A percentile compares a stretch with the other conserved stretches of the same genome.
Conservation (phyloP, 306 rosid species). For the Aeschynomene evenia region DNA sequence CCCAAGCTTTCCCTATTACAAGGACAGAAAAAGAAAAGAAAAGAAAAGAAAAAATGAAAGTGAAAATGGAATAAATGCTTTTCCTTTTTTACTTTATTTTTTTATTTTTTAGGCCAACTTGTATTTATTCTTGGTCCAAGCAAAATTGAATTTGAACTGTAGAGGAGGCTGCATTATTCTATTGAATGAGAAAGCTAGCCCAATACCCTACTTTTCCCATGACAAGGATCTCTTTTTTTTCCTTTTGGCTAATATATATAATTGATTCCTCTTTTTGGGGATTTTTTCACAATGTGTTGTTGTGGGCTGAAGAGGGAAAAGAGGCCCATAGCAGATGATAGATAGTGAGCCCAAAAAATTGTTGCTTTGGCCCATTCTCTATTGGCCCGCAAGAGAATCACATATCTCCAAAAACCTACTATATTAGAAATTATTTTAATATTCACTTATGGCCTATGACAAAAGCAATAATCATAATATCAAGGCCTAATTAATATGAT, state of each 20-base stretch:
- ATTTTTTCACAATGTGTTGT: not conserved
- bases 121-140: conserved; percentile 14
- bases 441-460: too few relatives aligned
- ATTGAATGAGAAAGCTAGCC: conserved; percentile 21
- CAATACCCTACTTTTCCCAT: not conserved
- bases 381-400: not conserved
- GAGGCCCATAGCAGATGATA: not conserved
- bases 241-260: not conserved
- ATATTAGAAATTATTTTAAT: not conserved
- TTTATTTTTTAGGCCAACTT: conserved; percentile 17
- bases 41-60: not conserved
- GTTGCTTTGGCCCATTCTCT: not conserved
- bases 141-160: conserved; percentile 29
- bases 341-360: not conserved
- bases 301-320: not conserved
- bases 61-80: conserved; percentile 22
- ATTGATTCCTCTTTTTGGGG: not conserved
- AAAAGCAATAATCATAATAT: too few relatives aligned
- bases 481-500: not conserved
- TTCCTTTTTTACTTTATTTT: conserved; percentile 22
- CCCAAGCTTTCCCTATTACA: not conserved
- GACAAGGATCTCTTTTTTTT: not conserved
- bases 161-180: not conserved
- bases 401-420: not conserved
- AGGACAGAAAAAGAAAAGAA: not conserved